Base-by-base conservation (phyloP, 2,329 filamentous ascomycete genomes). In the Huntiella decipiens region DNA sequence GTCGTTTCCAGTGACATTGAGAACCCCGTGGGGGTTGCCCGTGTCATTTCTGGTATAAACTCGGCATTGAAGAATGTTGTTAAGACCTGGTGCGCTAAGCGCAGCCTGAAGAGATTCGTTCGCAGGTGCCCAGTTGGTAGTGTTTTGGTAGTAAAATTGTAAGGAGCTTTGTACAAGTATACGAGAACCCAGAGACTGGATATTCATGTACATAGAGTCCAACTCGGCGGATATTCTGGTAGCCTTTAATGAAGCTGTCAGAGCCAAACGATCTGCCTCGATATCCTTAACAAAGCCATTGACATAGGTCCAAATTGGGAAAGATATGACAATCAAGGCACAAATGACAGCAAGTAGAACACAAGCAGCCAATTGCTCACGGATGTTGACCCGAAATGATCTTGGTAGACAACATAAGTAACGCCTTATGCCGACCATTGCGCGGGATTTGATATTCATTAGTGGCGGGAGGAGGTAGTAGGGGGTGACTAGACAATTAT, bases 221-320 rank as follows among this genome's bases (percentile, higher is more conserved):
- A 95, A 71, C 57, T 85, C 82, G 44, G 83, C 79, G 4, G 80
- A 68, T 51, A 95, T 71, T 57, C 88, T 80, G 28, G 82, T 77
- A 15, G 86, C 80, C 60, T 94, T 94, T 57, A 94, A 75, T 2
- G 82, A 86, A 5, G 87, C 87, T 1, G 84, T 84, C 51, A 94
- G 68, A 19, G 77, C 66, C 41, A 95, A 73, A 44, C 78, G 73
- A 44, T 73, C 68, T 10, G 73, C 62, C 57, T 70, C 65, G 53
- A 75, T 66, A 44, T 61, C 56, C 52, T 64, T 52, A 51, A 74
- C 70, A 54, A 72, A 73, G 50, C 61, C 58, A 54, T 73, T 67
- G 55, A 74, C 70, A 52, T 67, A 74, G 48, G 74, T 60, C 70
- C 70, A 74, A 58, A 79, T 82, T 55, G 86, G 83, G 51, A 94